Evolutionary conservation across 306 rosid genomes (phyloP).

Genomic region (Geum urbanum): DNA sequence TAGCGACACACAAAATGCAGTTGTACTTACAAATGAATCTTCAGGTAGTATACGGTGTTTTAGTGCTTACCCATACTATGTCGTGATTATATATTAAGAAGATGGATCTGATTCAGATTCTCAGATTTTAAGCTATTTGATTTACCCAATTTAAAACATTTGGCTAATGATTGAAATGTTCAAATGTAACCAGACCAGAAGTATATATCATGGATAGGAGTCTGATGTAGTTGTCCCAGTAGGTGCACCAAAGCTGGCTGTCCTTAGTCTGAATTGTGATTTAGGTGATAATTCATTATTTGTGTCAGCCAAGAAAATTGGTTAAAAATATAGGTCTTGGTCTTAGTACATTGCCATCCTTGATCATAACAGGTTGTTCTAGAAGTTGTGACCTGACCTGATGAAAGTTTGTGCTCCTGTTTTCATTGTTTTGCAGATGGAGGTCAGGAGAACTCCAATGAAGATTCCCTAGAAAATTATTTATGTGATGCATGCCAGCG

Average conservation of each 20-base stretch:
- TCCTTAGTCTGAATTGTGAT: neutral
- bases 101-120: no score
- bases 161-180: neutral
- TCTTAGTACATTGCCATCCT: neutral
- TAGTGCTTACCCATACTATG: slow-evolving; percentile 5
- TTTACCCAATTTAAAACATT: neutral
- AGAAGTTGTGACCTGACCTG: neutral
- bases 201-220: neutral
- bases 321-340: neutral
- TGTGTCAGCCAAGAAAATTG: neutral
- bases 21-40: slow-evolving; percentile 60
- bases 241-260: neutral
- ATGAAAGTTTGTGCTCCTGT: neutral
- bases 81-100: neutral
- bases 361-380: neutral
- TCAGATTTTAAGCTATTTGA: no score
- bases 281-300: neutral
- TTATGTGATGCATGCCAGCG: no score
- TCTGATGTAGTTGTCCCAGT: neutral
- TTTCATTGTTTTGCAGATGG: slow-evolving; percentile 45
- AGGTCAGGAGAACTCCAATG: slow-evolving; percentile 50
- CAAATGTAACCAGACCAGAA: neutral
- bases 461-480: slow-evolving; percentile 64
- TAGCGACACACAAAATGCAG: slow-evolving; percentile 52
- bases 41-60: slow-evolving; percentile 40